Base-by-base conservation (phyloP, 495 filamentous ascomycete genomes). In the Penicillium pulvis region DNA sequence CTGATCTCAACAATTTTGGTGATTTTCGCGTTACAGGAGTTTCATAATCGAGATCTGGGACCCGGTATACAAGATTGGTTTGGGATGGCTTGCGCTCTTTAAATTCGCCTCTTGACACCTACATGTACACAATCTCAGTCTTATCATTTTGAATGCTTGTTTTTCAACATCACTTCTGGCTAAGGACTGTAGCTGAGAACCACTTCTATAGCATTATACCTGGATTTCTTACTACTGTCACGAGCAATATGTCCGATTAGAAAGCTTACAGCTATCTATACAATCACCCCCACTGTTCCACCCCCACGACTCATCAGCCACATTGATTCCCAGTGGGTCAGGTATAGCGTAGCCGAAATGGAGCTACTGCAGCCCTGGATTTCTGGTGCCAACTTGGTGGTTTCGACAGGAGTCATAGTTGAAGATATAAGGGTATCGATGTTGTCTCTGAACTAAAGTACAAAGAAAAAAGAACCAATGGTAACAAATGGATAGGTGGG, bases 381-480 rank as follows among this genome's bases (percentile, higher is more conserved):
- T 7, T 28, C 28, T 2, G 6, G 28, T 28, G 6, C 28, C 28
- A 4, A 28, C 28, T 28, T 28, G 28, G 28, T 28, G 28, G 28
- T 28, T 28, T 4, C 28, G 0, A 12, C 33, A 36, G 3, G 30
- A 51, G 24, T n/a, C 16, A 51, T 19, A 17, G 16, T 41, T 41
- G 39, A 41, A 41, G 39, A 61, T 74, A 70, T 59, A 69, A 76
- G 73, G 74, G 73, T 77, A 74, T 77, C 72, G 72, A 75, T 75
- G 67, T 72, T 72, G 68, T 64, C 64, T 70, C 70, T 65, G 42
- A 60, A 67, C 43, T 66, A 64, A 63, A 67, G 65, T 68, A 72
- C 60, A 65, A 62, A 64, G 56, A 70, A 64, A 59, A 61, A 41
- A 59, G 58, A 57, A 35, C 26, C 24, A 57, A 14, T 14, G 56